Conservation (phyloP, 2,329 filamentous ascomycete genomes). For the Calonectria henricotiae region DNA sequence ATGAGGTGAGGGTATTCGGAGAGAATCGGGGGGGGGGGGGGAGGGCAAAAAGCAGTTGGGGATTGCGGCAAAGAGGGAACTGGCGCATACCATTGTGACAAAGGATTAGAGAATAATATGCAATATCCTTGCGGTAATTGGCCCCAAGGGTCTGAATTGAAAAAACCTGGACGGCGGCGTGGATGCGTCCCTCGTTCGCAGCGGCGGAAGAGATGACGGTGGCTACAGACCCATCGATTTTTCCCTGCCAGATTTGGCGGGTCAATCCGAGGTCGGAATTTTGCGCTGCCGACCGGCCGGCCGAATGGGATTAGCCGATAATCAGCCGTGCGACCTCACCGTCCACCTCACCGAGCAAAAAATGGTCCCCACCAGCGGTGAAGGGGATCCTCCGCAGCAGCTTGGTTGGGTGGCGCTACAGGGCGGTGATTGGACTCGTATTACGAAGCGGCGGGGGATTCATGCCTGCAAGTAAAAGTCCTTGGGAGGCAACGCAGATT, state of each 20-base stretch:
- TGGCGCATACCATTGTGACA: conserved; percentile 54
- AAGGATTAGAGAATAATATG: conserved; percentile 26
- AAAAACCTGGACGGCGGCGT: conserved; percentile 43
- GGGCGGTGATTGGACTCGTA: conserved; percentile 28
- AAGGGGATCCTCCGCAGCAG: conserved; percentile 5
- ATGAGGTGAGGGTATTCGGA: conserved; percentile 34
- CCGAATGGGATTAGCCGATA: conserved; percentile 44
- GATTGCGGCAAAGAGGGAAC: conserved; percentile 18
- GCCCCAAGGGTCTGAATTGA: conserved; percentile 31
- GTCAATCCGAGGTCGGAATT: conserved; percentile 55
- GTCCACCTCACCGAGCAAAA: conserved; percentile 30
- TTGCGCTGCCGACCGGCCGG: conserved; percentile 50
- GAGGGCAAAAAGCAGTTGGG: conserved; percentile 24
- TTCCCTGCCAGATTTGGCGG: conserved; percentile 49
- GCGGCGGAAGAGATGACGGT: conserved; percentile 45
- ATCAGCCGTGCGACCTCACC: conserved; percentile 48
- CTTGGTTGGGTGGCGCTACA: conserved; percentile 25
- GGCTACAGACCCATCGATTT: conserved; percentile 49
- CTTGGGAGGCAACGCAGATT: conserved; percentile 12
- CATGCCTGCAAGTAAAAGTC: background rate
- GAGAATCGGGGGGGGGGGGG: conserved; percentile 34
- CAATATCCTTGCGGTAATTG: conserved; percentile 16
- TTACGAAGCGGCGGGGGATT: conserved; percentile 26
- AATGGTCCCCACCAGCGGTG: conserved; percentile 11
- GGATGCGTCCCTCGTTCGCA: conserved; percentile 51